Percentiles rank a stretch among this genome's conserved stretches.
Conservation (phyloP, 23 red algal species). For the Gracilaria gracilis region DNA sequence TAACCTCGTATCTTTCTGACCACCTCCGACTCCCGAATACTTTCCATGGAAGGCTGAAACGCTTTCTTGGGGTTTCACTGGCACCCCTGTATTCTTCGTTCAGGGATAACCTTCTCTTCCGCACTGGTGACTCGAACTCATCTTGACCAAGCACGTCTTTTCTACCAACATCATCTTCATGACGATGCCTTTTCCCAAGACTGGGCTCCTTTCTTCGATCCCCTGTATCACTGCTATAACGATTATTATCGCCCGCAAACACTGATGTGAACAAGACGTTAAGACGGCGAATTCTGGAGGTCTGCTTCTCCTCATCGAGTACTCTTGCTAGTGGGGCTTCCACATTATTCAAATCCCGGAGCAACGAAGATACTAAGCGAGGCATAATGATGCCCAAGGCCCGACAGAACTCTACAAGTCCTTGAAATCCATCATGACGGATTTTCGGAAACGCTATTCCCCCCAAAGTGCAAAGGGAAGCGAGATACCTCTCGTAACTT, state of each 20-base stretch:
- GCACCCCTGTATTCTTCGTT: background rate
- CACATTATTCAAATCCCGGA: background rate
- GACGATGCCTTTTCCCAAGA: slow-evolving; percentile 12
- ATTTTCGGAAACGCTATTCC: slow-evolving; percentile 11
- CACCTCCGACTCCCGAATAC: background rate
- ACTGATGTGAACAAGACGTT: slow-evolving; percentile 10
- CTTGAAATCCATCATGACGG: slow-evolving; percentile 20
- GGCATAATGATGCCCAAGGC: background rate
- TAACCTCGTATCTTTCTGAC: background rate
- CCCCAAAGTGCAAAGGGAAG: background rate
- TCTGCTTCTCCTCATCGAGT: background rate
- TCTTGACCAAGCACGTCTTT: background rate
- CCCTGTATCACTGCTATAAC: background rate
- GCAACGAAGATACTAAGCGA: background rate
- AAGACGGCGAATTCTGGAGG: slow-evolving; percentile 5
- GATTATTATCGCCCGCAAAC: background rate
- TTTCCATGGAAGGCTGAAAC: slow-evolving; percentile 22
- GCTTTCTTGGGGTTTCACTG: slow-evolving; percentile 1
- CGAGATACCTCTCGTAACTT: background rate
- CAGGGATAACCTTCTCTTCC: background rate
- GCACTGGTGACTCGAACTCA: background rate
- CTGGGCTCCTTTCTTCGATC: background rate
- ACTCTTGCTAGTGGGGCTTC: background rate
- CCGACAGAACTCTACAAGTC: slow-evolving; percentile 1
- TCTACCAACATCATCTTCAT: background rate